Evolutionary conservation across 176 grass and related monocot genomes (phyloP), one percentile per base, ranked within the genome.

Genomic region (Pharus latifolius): DNA sequence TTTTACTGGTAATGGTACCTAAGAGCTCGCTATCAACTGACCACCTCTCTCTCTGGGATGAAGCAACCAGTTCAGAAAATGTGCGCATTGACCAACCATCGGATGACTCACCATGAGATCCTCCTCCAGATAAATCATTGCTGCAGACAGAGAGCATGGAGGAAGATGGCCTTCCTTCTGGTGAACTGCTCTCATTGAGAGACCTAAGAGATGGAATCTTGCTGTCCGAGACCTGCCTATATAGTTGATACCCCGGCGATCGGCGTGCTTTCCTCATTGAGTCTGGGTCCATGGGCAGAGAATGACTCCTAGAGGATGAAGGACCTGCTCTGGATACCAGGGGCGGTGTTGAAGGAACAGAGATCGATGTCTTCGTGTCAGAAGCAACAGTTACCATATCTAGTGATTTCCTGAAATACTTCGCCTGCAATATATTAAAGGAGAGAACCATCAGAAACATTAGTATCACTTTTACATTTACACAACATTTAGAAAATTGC

Each of bases 41-140:
- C 91, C 80, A 96, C 62, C 73, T 92, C 61, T 90, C 94, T 80
- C 69, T 79, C 60, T 76, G 81, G 51, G 80, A 82, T 60, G 69
- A 76, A 72, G 64, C 84, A 58, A 91, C 47, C 15, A 82, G 82
- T 67, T 91, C 83, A 72, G 87, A 90, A 61, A 82, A 90, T 59
- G 78, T 85, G 69, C 35, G 60, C 63, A 74, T 85, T 53, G 91
- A 96, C 84, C 88, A 88, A 16, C 70, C 70, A 55, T 91, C 82
- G 22, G 87, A 91, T 63, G 87, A 85, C 19, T 83, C 87, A 47
- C 67, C 72, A 44, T 62, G 63, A 33, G 55, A 69, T 35, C 47
- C 6, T 25, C 26, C 80, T 62, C 46, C 14, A 62, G 46, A 69
- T 56, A 32, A 7, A 62, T 76, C 72, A 28, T 69, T 62, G 20